These are phyloP conservation scores for Gracilaria caudata DNA, from an alignment of 23 red algal species.

Conservation along the genomic window DNA sequence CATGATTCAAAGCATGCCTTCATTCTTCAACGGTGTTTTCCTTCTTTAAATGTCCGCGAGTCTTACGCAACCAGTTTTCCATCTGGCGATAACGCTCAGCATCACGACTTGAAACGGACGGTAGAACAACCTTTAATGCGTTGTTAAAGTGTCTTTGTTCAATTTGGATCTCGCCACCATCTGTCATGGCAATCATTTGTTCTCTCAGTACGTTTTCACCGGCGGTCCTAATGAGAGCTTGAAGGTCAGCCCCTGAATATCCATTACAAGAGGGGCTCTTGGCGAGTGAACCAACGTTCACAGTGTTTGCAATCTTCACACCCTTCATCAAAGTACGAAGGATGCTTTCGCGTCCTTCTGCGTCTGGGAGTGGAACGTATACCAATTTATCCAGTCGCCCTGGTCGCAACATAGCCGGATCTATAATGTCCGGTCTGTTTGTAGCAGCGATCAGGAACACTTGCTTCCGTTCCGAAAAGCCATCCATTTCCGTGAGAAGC, in stretches of 20 bases:
- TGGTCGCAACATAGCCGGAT: conserved; percentile 95
- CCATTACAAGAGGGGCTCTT: conserved; percentile 27
- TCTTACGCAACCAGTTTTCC: conserved; percentile 58
- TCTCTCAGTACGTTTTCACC: conserved; percentile 66
- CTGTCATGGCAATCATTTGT: not conserved
- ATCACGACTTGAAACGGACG: conserved; percentile 83
- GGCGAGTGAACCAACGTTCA: conserved; percentile 59
- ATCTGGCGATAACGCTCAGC: conserved; percentile 69
- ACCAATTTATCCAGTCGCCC: conserved; percentile 96
- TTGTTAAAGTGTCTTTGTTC: conserved; percentile 68
- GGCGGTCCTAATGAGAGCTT: conserved; percentile 74
- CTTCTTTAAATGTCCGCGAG: conserved; percentile 9
- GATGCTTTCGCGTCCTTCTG: conserved; percentile 66
- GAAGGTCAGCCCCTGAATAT: conserved; percentile 93
- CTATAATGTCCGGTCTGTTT: conserved; percentile 97
- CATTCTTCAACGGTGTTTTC: not conserved
- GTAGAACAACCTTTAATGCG: conserved; percentile 72
- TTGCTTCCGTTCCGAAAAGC: conserved; percentile 75
- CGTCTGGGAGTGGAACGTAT: conserved; percentile 87
- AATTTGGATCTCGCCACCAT: conserved; percentile 14
- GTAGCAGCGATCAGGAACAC: conserved; percentile 95
- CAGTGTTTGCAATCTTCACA: conserved; percentile 49
- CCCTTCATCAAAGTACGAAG: conserved; percentile 60
- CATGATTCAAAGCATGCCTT: not conserved
- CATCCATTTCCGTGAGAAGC: conserved; percentile 98